Base-by-base conservation (phyloP, 192 early-diverging fungal species). In the Podila horticola region DNA sequence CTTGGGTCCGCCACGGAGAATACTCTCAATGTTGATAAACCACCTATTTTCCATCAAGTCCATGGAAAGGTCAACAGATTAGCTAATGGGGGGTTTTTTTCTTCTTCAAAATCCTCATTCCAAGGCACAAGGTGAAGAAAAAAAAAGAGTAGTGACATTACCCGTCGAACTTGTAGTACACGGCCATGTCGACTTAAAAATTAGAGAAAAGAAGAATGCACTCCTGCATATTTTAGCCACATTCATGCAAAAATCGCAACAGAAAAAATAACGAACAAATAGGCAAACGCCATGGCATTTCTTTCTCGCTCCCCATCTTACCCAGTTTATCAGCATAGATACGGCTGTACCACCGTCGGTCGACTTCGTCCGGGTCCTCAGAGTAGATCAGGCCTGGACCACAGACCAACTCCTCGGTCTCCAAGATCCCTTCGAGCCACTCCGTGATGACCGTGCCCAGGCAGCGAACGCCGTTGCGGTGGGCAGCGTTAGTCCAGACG, bases 101-200 rank as follows among this genome's bases (percentile, higher is more conserved):
- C 8, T 36, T 36, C 8, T 3, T 8, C 0, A 36, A 36, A 36
- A 36, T 11, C 8, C 9, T 10, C 34, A 36, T 17, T 12, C 12
- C 11, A 45, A 17, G 15, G 3, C 41, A 12, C 41, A 36, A 10
- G 8, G 34, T n/a, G n/a, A n/a, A 45, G 13, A 45, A 13, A 45
- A 45, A 15, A 41, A 45, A 2, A 17, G 13, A 45, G 9, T 12
- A 30, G 30, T 17, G 26, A 9, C 15, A 61, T 84, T 86, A 90
- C 1, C 92, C 92, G 77, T 93, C 92, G 84, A 93, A 93, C 49
- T 75, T 69, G 72, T 91, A 93, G 71, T 90, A 87, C 11, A 82
- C 66, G 9, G 92, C 89, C 36, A 93, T 58, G 12, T 84, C 84
- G 5, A 92, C 89, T 82, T n/a, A n/a, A n/a, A 81, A 45, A 22